Base-by-base conservation (phyloP, 1,284 basidiomycete species). In the Grifola frondosa region DNA sequence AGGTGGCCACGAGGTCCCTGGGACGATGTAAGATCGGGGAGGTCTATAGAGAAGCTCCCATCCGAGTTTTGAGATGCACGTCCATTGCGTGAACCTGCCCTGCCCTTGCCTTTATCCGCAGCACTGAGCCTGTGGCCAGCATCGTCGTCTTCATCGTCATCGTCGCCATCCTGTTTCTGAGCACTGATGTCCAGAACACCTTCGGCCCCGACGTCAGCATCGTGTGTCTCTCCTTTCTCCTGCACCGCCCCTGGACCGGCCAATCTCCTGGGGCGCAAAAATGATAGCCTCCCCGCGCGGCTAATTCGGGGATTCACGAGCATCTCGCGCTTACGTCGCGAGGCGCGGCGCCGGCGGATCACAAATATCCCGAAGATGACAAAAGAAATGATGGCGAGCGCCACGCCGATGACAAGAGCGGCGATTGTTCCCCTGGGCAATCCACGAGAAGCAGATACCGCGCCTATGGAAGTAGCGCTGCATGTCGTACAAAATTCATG, bases 381-480 rank as follows among this genome's bases (percentile, higher is more conserved):
- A 35, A 74, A 43, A 9, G 77, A 48, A 22, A 70, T 57, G 52
- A 79, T 68, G 13, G 72, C 69, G 8, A 86, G 66, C 16, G 78
- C 60, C 19, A 72, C 69, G 5, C 75, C 79, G 3, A 87, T 68
- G 8, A 70, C 73, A 21, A 84, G 68, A 0, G 81, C 84, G 21
- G 82, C 84, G 41, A 84, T 77, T 0, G 80, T 78, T 30, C 82
- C 82, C 48, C 66, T 64, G 5, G 75, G 52, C 6, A 62, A 42
- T 12, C 48, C 40, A 12, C 54, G 48, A 5, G 59, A 57, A 8
- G 57, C 44, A 31, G 48, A 33, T 19, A 49, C 35, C 19, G 55
- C 52, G 35, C 50, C 32, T 30, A 37, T 32, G 28, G 43, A 39
- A 22, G 46, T 44, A 31, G 49, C 35, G 37, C 58, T 53, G 30